Conservation (phyloP, 805 yeast genomes). For the Lachancea thermotolerans region DNA sequence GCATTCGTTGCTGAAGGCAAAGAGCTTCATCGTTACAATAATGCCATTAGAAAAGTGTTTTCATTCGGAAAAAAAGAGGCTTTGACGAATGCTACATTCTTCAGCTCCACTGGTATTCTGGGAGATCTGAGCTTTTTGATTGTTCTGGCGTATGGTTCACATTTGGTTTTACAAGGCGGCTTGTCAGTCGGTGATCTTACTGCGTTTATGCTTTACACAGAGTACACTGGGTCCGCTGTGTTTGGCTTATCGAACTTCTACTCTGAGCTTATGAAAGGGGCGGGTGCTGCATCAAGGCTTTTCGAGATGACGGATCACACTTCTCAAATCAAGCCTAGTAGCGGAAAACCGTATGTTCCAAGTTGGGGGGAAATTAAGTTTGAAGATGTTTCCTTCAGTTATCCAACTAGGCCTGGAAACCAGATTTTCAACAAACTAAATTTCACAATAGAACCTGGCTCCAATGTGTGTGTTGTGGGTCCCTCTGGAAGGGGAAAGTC, state of each 20-base stretch:
- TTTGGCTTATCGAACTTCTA: slow-evolving; percentile 90
- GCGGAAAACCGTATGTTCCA: slow-evolving; percentile 44
- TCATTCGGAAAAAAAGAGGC: slow-evolving; percentile 75
- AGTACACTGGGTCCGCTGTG: slow-evolving; percentile 87
- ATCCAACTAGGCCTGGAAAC: slow-evolving; percentile 81
- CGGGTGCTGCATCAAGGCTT: slow-evolving; percentile 90
- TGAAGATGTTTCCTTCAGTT: slow-evolving; percentile 60
- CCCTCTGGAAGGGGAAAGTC: slow-evolving; percentile 91
- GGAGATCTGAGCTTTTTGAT: slow-evolving; percentile 81
- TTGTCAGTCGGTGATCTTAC: slow-evolving; percentile 86
- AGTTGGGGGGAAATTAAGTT: slow-evolving; percentile 49
- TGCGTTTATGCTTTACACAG: slow-evolving; percentile 90
- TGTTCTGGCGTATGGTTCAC: slow-evolving; percentile 73
- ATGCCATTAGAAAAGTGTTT: slow-evolving; percentile 61
- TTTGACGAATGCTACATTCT: slow-evolving; percentile 66
- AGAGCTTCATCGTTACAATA: slow-evolving; percentile 71
- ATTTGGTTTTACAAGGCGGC: slow-evolving; percentile 67
- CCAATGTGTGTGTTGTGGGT: slow-evolving; percentile 71
- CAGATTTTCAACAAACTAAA: slow-evolving; percentile 43
- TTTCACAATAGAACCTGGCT: slow-evolving; percentile 46
- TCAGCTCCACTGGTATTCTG: slow-evolving; percentile 68
- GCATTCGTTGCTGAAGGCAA: slow-evolving; percentile 81
- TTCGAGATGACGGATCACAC: slow-evolving; percentile 79
- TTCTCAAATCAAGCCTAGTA: slow-evolving; percentile 60
- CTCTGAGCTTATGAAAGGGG: slow-evolving; percentile 95